Base-by-base conservation (phyloP, 2,329 filamentous ascomycete genomes). In the Pseudogymnoascus sp. region DNA sequence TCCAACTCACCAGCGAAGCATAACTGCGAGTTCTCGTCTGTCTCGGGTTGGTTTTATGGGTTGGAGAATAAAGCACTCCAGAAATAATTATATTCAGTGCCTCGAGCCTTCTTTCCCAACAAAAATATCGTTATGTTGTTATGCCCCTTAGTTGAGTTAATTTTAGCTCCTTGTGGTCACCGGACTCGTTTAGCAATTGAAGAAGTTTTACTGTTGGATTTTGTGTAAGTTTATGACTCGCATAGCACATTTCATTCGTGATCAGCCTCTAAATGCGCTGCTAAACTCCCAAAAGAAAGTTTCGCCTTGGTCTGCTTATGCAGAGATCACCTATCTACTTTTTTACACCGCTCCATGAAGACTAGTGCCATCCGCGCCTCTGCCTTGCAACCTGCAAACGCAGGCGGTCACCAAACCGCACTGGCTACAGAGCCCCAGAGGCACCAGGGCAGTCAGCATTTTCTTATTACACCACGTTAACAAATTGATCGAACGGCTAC, bases 191-290 rank as follows among this genome's bases (percentile, higher is more conserved):
- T 56, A 56, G 49, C 28, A 14, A 36, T 16, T 56, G 49, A 56
- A 56, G 49, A 56, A 56, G 49, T 56, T 56, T 56, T n/a, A 56
- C 49, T 56, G 49, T 56, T 9, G 11, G 49, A 34, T 12, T 56
- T 56, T 56, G 49, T 56, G 49, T 56, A 56, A 18, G 49, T 56
- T 56, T 34, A 34, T 56, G 49, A 56, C 49, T 56, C 49, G 49
- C 28, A 56, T 56, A 56, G 49, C 49, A 56, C 49, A 36, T 56
- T 56, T 56, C 28, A 56, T 56, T 34, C 49, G 49, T 56, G 49
- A 56, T 56, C 49, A 56, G 9, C 49, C 49, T 36, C 16, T 36
- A 56, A 34, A 56, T 56, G 16, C 49, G 16, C 28, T 56, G n/a
- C 49, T 56, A 34, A 56, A 12, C 25, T 7, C 28, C 49, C 49